Evolutionary conservation across 176 grass and related monocot genomes (phyloP), one percentile per base, ranked within the genome.

Genomic region (Musa troglodytarum): DNA sequence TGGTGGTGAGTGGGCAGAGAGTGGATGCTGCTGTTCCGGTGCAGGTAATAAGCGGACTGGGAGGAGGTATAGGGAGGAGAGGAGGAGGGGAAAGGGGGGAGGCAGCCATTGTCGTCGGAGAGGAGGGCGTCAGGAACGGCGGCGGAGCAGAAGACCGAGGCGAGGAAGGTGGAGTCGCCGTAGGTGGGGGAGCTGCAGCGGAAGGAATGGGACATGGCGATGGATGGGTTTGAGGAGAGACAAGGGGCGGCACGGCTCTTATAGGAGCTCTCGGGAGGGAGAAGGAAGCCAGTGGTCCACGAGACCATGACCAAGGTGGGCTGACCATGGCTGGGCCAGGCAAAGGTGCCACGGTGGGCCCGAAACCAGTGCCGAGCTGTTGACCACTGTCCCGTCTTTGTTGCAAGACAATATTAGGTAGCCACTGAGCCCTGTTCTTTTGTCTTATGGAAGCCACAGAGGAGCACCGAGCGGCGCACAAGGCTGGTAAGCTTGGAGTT

Each of bases 381-480:
- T 61, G 57, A 43, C 57, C 17, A 57, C 55, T 57, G 14, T 16
- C 17, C 17, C 1, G 34, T 43, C 16, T 61, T 9, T 6, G 17
- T 61, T 61, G 17, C 57, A 61, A 61, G 57, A 61, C 57, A 21
- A 43, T 61, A n/a, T 43, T 61, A 61, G 57, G 57, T 61, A 61
- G 57, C 57, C 57, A 61, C 34, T 43, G 34, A 50, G 65, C 81
- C 76, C 34, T 43, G 34, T 43, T 43, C 34, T 43, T 43, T 43
- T 85, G 80, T 80, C 80, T 82, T 50, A 65, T 72, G 17, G 79
- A n/a, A n/a, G 14, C 57, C 16, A 29, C 49, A 28, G 85, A 85
- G 76, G 79, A 79, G 76, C 50, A 87, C 82, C 29, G 85, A 85
- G 73, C 80, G 88, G 50, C 34, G 34, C 34, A 43, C 34, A 43